A percentile compares a stretch with the other conserved stretches of the same genome.
Conservation (phyloP, 2,329 filamentous ascomycete species). For the Didymella arachidicola region DNA sequence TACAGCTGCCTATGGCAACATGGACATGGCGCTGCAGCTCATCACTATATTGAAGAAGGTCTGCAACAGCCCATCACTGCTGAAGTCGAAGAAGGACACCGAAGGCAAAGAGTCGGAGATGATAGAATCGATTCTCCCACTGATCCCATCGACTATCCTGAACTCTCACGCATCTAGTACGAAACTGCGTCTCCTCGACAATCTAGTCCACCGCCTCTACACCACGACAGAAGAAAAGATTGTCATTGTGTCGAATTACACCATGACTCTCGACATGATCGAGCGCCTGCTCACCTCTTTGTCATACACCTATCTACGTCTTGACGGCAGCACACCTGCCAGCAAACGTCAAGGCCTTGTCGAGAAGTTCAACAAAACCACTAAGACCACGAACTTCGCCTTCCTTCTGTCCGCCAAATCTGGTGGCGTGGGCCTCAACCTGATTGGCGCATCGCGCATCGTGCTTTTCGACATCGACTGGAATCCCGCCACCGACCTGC, state of each 20-base stretch:
- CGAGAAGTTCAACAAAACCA: slow-evolving; percentile 71
- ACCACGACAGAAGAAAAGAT: slow-evolving; percentile 72
- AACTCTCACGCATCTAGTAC: slow-evolving; percentile 66
- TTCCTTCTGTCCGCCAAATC: slow-evolving; percentile 77
- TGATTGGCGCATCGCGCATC: slow-evolving; percentile 74
- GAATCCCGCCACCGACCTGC: slow-evolving; percentile 77
- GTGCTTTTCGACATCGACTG: slow-evolving; percentile 78
- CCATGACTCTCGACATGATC: slow-evolving; percentile 73
- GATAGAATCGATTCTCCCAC: slow-evolving; percentile 54
- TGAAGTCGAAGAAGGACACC: slow-evolving; percentile 60
- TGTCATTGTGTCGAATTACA: slow-evolving; percentile 79
- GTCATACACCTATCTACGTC: slow-evolving; percentile 68
- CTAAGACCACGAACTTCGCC: slow-evolving; percentile 66
- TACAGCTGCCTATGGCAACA: slow-evolving; percentile 66
- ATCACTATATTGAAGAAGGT: slow-evolving; percentile 78
- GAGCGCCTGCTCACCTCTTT: slow-evolving; percentile 67
- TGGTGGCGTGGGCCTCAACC: slow-evolving; percentile 73
- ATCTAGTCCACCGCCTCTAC: slow-evolving; percentile 67
- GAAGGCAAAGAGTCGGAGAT: slow-evolving; percentile 59
- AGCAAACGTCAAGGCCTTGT: slow-evolving; percentile 72
- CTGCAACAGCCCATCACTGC: slow-evolving; percentile 73
- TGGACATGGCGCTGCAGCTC: slow-evolving; percentile 70
- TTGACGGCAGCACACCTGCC: slow-evolving; percentile 72
- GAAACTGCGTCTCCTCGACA: slow-evolving; percentile 73
- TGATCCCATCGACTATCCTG: slow-evolving; percentile 64